A percentile compares a stretch with the other conserved stretches of the same genome.
Evolutionary conservation across 106 monocot genomes (phyloP).

Genomic region (Dendrobium officinale): DNA sequence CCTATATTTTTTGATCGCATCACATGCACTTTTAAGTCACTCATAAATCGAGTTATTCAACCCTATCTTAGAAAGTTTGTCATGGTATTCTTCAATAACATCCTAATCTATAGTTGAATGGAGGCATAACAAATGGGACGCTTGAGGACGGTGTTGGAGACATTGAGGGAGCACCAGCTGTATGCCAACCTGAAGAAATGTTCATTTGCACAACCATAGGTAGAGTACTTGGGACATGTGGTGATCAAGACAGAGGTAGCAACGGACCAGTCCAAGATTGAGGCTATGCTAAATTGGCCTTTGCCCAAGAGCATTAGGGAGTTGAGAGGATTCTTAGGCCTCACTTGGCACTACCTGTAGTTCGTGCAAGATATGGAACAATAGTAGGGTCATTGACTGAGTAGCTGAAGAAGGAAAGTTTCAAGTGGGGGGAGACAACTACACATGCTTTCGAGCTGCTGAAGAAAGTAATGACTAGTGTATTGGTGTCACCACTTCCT

Average conservation of each 20-base stretch:
- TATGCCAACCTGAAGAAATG: not conserved
- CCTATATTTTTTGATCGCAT: too few species aligned
- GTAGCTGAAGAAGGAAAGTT: not conserved
- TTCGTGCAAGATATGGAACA: not conserved
- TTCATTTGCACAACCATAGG: not conserved
- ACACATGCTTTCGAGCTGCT: not conserved
- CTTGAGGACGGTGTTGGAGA: not conserved
- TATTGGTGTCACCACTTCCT: too few species aligned
- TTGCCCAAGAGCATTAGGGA: too few species aligned
- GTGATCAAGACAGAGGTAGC: not conserved
- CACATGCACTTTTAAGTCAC: not conserved
- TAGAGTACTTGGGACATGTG: not conserved
- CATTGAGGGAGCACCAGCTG: not conserved
- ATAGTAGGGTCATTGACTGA: not conserved
- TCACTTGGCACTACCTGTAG: too few species aligned
- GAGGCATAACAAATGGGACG: not conserved
- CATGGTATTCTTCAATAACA: not conserved
- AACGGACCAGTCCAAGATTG: not conserved
- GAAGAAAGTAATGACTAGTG: not conserved
- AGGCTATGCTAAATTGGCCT: not conserved
- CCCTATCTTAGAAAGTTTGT: not conserved
- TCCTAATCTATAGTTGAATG: too few species aligned
- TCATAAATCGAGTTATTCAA: not conserved
- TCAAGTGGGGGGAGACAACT: not conserved
- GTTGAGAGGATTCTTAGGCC: too few species aligned